Evolutionary conservation across 257 asterid genomes (phyloP).

Genomic region (Nicotiana obtusifolia): DNA sequence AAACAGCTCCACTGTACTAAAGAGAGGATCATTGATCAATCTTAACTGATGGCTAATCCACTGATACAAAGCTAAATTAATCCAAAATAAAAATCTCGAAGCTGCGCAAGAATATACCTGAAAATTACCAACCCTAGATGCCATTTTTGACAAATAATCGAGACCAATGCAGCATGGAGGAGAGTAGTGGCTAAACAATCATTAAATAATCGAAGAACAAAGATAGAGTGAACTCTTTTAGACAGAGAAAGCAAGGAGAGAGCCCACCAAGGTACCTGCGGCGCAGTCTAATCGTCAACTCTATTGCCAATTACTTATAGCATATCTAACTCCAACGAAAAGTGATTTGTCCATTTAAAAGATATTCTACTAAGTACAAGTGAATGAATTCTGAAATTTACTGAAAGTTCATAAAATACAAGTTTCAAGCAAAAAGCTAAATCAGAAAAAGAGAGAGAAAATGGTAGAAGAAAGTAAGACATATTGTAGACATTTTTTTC

Average conservation of each 20-base stretch:
- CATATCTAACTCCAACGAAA: slow-evolving; percentile 2
- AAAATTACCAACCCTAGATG: slow-evolving; percentile 83
- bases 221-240: slow-evolving; percentile 85
- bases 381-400: neutral
- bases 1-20: slow-evolving; percentile 89
- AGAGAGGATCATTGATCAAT: slow-evolving; percentile 28
- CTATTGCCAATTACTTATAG: neutral
- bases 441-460: neutral
- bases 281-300: slow-evolving; percentile 9
- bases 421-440: neutral
- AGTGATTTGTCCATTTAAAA: neutral
- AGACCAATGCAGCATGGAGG: slow-evolving; percentile 66
- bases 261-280: slow-evolving; percentile 99
- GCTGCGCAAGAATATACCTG: slow-evolving; percentile 48
- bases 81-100: neutral
- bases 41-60: slow-evolving; percentile 5
- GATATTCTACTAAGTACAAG: neutral
- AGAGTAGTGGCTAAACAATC: slow-evolving; percentile 95
- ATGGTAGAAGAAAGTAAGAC: neutral
- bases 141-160: slow-evolving; percentile 82
- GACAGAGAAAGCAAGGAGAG: slow-evolving; percentile 74
- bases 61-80: neutral
- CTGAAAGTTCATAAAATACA: neutral
- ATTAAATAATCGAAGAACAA: slow-evolving; percentile 91
- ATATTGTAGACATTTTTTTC: neutral